Evolutionary conservation across 805 yeast genomes (phyloP).

Genomic region (Debaryomyces castellii): DNA sequence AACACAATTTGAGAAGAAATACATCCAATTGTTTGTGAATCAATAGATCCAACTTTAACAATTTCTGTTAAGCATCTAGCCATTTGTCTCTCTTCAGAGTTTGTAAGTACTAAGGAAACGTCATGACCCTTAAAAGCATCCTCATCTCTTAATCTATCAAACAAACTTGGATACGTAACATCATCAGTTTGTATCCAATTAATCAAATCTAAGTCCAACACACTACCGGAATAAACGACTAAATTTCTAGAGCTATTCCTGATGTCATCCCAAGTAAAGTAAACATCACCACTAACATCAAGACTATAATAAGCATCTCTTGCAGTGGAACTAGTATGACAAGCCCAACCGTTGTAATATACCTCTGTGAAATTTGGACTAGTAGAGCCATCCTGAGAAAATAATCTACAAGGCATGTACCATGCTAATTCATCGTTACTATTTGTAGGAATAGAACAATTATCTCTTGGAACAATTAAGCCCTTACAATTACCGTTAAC

Average conservation of each 20-base stretch:
- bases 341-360: constrained; percentile 83
- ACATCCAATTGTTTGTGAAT: constrained; percentile 89
- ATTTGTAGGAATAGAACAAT: constrained; percentile 66
- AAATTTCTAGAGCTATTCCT: constrained; percentile 67
- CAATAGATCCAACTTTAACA: constrained; percentile 84
- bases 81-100: constrained; percentile 62
- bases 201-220: constrained; percentile 75
- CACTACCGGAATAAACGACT: constrained; percentile 87
- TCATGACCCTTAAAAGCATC: constrained; percentile 70
- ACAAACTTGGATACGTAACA: constrained; percentile 68
- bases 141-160: constrained; percentile 60
- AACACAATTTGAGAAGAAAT: constrained; percentile 86
- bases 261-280: constrained; percentile 88
- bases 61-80: constrained; percentile 86
- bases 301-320: constrained; percentile 66
- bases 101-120: constrained; percentile 68
- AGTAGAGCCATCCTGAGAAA: constrained; percentile 69
- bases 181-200: constrained; percentile 74
- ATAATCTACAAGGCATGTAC: constrained; percentile 91
- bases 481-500: constrained; percentile 89
- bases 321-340: constrained; percentile 76
- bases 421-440: constrained; percentile 69
- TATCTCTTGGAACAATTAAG: constrained; percentile 65
- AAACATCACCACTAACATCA: constrained; percentile 68
- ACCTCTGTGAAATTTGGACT: constrained; percentile 59